Percentiles rank a stretch among this genome's conserved stretches.
Evolutionary conservation across 1,284 basidiomycete genomes (phyloP).

Genomic region (Ceratobasidium sp.): DNA sequence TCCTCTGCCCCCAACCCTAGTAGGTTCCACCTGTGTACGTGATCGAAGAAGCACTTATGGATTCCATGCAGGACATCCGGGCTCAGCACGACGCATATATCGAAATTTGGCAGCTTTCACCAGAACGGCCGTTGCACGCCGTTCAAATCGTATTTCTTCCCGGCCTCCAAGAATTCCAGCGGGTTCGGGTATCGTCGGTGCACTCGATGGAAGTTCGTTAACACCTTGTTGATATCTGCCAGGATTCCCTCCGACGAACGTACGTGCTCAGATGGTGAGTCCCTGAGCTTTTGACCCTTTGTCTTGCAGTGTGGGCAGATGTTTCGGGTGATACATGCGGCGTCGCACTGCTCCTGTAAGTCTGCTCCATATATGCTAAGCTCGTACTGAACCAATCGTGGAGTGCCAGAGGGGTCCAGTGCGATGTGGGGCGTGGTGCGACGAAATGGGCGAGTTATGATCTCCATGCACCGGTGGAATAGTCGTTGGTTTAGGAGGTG

Average conservation of each 20-base stretch:
- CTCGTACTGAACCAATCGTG: conserved; percentile 2
- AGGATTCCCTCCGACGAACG: conserved; percentile 22
- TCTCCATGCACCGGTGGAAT: conserved; percentile 13
- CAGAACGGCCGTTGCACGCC: conserved; percentile 37
- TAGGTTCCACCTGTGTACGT: conserved; percentile 11
- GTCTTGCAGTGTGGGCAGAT: background rate
- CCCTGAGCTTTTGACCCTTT: background rate
- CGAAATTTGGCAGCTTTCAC: background rate
- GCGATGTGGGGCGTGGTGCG: background rate
- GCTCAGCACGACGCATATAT: conserved; percentile 3
- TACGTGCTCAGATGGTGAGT: background rate
- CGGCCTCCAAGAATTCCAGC: background rate
- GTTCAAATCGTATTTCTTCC: background rate
- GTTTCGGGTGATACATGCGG: background rate
- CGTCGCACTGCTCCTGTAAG: conserved; percentile 1
- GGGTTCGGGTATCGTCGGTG: background rate
- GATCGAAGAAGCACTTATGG: conserved; percentile 35
- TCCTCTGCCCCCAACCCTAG: conserved; percentile 7
- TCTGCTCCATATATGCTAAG: background rate
- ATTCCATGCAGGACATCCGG: conserved; percentile 32
- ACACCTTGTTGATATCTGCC: background rate
- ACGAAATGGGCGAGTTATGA: background rate
- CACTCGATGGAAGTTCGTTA: background rate
- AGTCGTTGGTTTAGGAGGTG: conserved; percentile 6
- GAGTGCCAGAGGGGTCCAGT: background rate